Conservation (phyloP, 129 eudicot species). For the Arctium lappa region DNA sequence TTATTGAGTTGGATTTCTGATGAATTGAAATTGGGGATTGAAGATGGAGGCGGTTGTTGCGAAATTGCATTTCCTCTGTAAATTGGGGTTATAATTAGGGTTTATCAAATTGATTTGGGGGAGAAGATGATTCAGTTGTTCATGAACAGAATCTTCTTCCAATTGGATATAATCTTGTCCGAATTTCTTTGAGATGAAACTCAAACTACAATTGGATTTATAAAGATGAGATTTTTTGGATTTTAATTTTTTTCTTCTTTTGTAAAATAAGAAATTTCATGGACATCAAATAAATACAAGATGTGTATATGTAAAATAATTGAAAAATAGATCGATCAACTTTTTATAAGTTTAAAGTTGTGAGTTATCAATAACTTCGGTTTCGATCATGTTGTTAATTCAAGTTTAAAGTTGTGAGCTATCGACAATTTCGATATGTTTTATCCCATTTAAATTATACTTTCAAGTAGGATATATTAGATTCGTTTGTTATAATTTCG, state of each 20-base stretch:
- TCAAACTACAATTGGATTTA: not conserved
- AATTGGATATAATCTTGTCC: not conserved
- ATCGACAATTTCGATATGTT: too few species aligned
- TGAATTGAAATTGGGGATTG: conserved; percentile 1
- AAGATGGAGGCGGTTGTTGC: conserved; percentile 14
- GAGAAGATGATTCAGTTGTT: conserved; percentile 6
- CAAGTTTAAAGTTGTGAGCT: too few species aligned
- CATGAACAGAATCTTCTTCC: not conserved
- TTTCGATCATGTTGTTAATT: too few species aligned
- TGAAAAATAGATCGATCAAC: too few species aligned
- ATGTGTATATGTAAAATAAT: too few species aligned
- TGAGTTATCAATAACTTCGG: too few species aligned
- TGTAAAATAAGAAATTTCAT: not conserved
- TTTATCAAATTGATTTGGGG: conserved; percentile 3
- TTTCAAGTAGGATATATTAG: too few species aligned
- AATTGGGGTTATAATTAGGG: conserved; percentile 10
- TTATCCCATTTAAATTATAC: too few species aligned
- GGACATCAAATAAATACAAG: too few species aligned
- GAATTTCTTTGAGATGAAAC: not conserved
- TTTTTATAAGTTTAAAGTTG: too few species aligned
- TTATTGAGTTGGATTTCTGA: not conserved
- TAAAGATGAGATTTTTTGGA: not conserved
- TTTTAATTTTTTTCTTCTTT: not conserved
- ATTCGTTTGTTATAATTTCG: too few species aligned
- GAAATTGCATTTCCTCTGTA: conserved; percentile 12